A percentile compares a stretch with the other conserved stretches of the same genome.
These are phyloP conservation scores for Penicillium angulare DNA, from an alignment of 495 filamentous ascomycete species.

Conservation along the genomic window DNA sequence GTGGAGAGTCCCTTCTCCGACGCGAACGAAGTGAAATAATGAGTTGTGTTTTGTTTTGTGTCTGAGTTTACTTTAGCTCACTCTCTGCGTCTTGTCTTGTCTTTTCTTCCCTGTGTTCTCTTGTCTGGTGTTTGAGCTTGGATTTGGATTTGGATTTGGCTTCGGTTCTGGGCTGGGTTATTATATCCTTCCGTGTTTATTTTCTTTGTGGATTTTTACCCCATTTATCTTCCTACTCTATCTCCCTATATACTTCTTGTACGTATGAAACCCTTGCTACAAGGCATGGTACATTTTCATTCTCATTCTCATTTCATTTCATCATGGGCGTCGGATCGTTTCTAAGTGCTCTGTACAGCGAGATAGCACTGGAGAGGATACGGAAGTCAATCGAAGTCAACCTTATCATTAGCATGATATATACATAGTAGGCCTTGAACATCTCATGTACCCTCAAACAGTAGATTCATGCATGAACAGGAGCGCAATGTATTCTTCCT, in stretches of 20 bases:
- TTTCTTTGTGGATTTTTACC: not conserved
- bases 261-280: conserved; percentile 21
- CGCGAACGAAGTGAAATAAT: conserved; percentile 58
- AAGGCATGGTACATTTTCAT: conserved; percentile 11
- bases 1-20: conserved; percentile 48
- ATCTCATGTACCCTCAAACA: no score
- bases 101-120: not conserved
- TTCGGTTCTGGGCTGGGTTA: not conserved
- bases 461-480: not conserved
- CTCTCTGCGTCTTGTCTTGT: not conserved
- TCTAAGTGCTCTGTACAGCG: conserved; percentile 24
- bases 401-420: not conserved
- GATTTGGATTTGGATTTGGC: not conserved
- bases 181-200: not conserved
- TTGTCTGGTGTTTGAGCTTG: not conserved
- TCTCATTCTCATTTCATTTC: no score
- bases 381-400: conserved; percentile 17
- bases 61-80: no score
- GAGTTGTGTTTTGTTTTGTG: no score
- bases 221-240: not conserved
- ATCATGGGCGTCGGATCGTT: conserved; percentile 16
- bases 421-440: no score
- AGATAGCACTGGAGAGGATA: conserved; percentile 18
- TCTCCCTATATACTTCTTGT: conserved; percentile 17
- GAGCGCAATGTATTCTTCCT: no score